A percentile compares a stretch with the other conserved stretches of the same genome.
Evolutionary conservation across 768 basidiomycete species (phyloP).

Genomic region (Pleurotus citrinopileatus): DNA sequence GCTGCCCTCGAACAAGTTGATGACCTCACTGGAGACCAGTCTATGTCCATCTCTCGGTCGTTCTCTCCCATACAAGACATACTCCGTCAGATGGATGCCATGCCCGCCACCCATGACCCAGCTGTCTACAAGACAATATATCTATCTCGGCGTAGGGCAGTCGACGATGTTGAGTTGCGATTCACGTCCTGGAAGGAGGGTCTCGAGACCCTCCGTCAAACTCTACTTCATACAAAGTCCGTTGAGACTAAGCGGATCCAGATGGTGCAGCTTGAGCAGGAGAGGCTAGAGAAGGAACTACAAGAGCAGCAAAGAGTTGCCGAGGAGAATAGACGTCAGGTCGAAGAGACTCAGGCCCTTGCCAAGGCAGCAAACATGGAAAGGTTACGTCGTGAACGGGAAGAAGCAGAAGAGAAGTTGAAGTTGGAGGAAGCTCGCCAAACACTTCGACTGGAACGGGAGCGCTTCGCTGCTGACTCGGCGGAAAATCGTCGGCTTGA

Average conservation of each 20-base stretch:
- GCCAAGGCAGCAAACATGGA: constrained; percentile 18
- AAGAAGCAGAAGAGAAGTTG: constrained; percentile 18
- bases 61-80: constrained; percentile 54
- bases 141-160: constrained; percentile 42
- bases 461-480: constrained; percentile 3
- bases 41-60: constrained; percentile 39
- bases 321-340: constrained; percentile 17
- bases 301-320: constrained; percentile 13
- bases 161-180: constrained; percentile 49
- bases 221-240: constrained; percentile 39
- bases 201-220: constrained; percentile 34
- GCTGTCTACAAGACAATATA: constrained; percentile 47
- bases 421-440: constrained; percentile 17
- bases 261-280: constrained; percentile 24
- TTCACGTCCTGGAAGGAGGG: constrained; percentile 49
- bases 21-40: constrained; percentile 27
- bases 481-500: constrained; percentile 5
- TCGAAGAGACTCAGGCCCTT: constrained; percentile 13
- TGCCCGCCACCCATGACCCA: constrained; percentile 39
- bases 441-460: constrained; percentile 15
- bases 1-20: constrained; percentile 35
- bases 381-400: constrained; percentile 7
- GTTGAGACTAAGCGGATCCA: constrained; percentile 40
- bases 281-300: constrained; percentile 12
- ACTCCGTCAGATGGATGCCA: constrained; percentile 52